Percentiles rank a stretch among this genome's conserved stretches.
phyloP scores from a whole-genome alignment of 306 rosid species.

The Psophocarpus tetragonolobus region DNA sequence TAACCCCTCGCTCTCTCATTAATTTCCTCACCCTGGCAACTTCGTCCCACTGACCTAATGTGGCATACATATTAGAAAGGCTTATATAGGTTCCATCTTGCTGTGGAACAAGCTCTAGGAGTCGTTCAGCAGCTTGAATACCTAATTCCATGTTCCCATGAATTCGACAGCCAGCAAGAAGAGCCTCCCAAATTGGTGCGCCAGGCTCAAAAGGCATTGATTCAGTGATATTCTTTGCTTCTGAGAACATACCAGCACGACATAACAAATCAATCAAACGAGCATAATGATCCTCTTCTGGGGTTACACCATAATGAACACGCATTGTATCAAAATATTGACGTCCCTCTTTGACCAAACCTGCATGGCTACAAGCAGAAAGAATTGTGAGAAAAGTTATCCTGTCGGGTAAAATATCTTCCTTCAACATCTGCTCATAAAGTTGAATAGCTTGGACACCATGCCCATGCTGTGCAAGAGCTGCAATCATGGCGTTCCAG shows the following conservation, averaged over 20 bases:
- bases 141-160: slow-evolving; percentile 56
- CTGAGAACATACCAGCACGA: slow-evolving; percentile 52
- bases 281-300: slow-evolving; percentile 58
- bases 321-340: slow-evolving; percentile 48
- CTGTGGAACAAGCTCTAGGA: slow-evolving; percentile 45
- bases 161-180: slow-evolving; percentile 55
- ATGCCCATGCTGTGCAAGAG: slow-evolving; percentile 56
- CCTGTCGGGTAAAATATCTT: slow-evolving; percentile 52
- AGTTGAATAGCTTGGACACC: slow-evolving; percentile 48
- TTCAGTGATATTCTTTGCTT: slow-evolving; percentile 46
- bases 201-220: slow-evolving; percentile 53
- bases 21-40: slow-evolving; percentile 50
- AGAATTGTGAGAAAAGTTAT: slow-evolving; percentile 57
- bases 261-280: slow-evolving; percentile 56
- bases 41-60: slow-evolving; percentile 55
- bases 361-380: slow-evolving; percentile 60
- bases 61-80: slow-evolving; percentile 56
- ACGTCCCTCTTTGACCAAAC: slow-evolving; percentile 51
- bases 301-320: slow-evolving; percentile 41
- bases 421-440: slow-evolving; percentile 55
- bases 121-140: slow-evolving; percentile 47
- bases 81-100: slow-evolving; percentile 56
- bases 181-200: slow-evolving; percentile 57
- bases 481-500: slow-evolving; percentile 68
- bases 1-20: slow-evolving; percentile 55